phyloP scores from a whole-genome alignment of 495 filamentous ascomycete genomes.

The Aspergillus baeticus region DNA sequence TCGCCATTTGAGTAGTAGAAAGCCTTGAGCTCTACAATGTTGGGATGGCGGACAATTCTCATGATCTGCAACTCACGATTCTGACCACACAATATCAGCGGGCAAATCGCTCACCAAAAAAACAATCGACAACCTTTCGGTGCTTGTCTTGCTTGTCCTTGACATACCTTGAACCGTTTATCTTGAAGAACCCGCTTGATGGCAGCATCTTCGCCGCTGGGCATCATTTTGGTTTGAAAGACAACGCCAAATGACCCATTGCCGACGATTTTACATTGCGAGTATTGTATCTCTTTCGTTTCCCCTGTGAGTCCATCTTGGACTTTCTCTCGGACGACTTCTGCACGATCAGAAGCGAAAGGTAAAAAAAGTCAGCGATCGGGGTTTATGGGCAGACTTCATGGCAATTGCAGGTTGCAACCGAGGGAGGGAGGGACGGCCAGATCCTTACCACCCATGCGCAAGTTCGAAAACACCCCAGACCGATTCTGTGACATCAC shows the following conservation, averaged over 20 bases:
- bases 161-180: constrained; percentile 96
- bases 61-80: constrained; percentile 99
- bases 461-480: constrained; percentile 70
- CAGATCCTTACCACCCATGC: constrained; percentile 75
- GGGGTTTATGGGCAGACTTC: constrained; percentile 5
- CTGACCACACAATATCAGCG: constrained; percentile 52
- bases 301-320: constrained; percentile 97
- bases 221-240: constrained; percentile 97
- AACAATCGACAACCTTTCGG: no score
- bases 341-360: constrained; percentile 44
- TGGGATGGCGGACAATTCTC: constrained; percentile 97
- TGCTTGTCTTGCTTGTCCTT: no score
- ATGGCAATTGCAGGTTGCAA: constrained; percentile 10
- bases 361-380: constrained; percentile 4
- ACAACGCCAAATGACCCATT: constrained; percentile 99
- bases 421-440: constrained; percentile 5
- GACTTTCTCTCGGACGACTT: constrained; percentile 97
- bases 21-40: constrained; percentile 97
- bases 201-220: constrained; percentile 94
- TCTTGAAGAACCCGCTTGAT: constrained; percentile 98
- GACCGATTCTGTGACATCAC: constrained; percentile 75
- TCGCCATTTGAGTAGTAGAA: constrained; percentile 99
- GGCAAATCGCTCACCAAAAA: no score
- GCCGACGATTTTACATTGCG: constrained; percentile 99
- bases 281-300: constrained; percentile 94